Base-by-base conservation (phyloP, 2,329 filamentous ascomycete species). In the Simplicillium sp. region DNA sequence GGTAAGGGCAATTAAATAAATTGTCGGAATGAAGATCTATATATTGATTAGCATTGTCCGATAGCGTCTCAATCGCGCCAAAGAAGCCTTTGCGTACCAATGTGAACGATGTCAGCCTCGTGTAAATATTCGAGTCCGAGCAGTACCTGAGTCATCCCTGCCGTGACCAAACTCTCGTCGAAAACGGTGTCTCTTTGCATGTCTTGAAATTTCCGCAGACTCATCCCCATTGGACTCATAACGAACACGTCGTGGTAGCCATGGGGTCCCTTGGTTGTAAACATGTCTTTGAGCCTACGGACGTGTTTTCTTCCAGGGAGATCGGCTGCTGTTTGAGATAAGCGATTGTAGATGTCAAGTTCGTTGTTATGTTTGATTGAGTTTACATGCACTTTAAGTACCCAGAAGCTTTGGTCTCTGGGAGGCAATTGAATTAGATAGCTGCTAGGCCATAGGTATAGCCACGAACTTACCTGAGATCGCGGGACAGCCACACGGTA, bases 1-100 rank as follows among this genome's bases (percentile, higher is more conserved):
- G 11, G 42, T 39, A 34, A 56, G 42, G 12, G 48, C 54, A 6
- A 56, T 38, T 2, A 59, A n/a, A 44, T 4, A 60, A 47, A 42
- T 60, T 60, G 14, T 46, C 50, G 13, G 29, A 31, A 31, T 31
- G 29, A n/a, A 31, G 29, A 31, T 31, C 29, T 31, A 25, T n/a
- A n/a, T n/a, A n/a, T n/a, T n/a, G 16, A 36, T 36, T 9, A 14
- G 15, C 34, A 31, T 31, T 31, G 29, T 31, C 13, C 9, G 32
- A 16, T 33, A 13, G 36, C 38, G 33, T n/a, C 9, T 34, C 32
- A 17, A 14, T 32, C 50, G 29, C 43, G 29, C 44, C 48, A 55
- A 43, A 54, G 37, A 46, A 55, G 55, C 11, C 52, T 31, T 31
- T 31, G 9, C n/a, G 9, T 31, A 31, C 29, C 29, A 31, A n/a